Percentiles rank a stretch among this genome's conserved stretches.
Conservation (phyloP, 1,139 yeast species). For the Saccharomycopsis hybrid region DNA sequence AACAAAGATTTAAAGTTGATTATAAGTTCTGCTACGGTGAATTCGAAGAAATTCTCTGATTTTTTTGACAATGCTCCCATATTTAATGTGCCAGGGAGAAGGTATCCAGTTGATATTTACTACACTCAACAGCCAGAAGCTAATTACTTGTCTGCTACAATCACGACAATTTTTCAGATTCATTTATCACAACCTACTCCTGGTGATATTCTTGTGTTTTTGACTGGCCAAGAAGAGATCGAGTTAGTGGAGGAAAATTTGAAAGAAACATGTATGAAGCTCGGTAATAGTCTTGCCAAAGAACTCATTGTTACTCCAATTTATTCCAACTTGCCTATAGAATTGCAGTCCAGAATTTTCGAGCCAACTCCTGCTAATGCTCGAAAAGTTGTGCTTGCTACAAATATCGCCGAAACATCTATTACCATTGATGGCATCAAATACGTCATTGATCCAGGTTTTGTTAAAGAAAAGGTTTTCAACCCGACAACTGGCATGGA, state of each 20-base stretch:
- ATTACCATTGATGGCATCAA: conserved; percentile 89
- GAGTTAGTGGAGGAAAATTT: conserved; percentile 73
- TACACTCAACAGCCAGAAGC: conserved; percentile 88
- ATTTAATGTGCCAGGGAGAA: conserved; percentile 81
- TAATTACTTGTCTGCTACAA: conserved; percentile 81
- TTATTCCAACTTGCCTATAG: conserved; percentile 88
- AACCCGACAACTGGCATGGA: conserved; percentile 89
- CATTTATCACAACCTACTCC: conserved; percentile 61
- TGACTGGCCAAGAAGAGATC: conserved; percentile 94
- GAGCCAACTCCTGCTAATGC: conserved; percentile 78
- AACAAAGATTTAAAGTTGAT: conserved; percentile 68
- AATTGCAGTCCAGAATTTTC: conserved; percentile 72
- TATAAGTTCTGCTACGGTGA: conserved; percentile 91
- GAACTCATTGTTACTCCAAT: conserved; percentile 77
- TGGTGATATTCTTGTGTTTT: conserved; percentile 87
- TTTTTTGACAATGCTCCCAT: conserved; percentile 83
- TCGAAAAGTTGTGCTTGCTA: conserved; percentile 86
- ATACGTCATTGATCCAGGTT: conserved; percentile 89
- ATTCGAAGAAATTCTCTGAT: conserved; percentile 75
- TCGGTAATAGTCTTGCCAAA: conserved; percentile 51
- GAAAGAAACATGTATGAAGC: conserved; percentile 53
- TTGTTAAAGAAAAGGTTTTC: conserved; percentile 79
- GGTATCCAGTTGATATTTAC: conserved; percentile 82
- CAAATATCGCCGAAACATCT: conserved; percentile 96
- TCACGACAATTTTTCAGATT: conserved; percentile 73